Evolutionary conservation across 805 yeast species (phyloP), one percentile per base, ranked within the genome.

Genomic region (Saccharomycopsis amapae): DNA sequence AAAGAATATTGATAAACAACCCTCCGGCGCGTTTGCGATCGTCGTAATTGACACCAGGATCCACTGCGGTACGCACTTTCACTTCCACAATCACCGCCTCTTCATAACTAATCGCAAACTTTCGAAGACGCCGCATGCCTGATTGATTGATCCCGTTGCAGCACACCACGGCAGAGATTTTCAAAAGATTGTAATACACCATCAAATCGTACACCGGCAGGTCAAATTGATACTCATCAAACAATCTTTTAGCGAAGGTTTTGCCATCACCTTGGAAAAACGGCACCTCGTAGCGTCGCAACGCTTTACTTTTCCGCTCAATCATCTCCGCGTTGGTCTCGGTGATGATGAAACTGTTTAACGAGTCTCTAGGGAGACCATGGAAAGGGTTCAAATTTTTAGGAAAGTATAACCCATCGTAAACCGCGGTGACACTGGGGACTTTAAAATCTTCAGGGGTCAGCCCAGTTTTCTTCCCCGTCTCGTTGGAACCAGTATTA

Each of bases 241-340:
- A 4, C 3, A 46, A 2, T 9, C 17, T 7, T 19, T 35, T 23
- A 23, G 35, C 35, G 37, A 46, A 46, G 22, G 15, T 23, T 18
- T n/a, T 28, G 23, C 9, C 19, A 19, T 46, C 45, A 17, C 50
- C 50, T 5, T 33, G n/a, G 4, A 42, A 42, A 10, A 46, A 22
- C 3, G 31, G 17, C 13, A 5, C 3, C 30, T 32, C 23, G 28
- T 42, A 42, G 5, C 13, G 2, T 12, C 24, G 9, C 4, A 31
- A 22, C 20, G 24, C 5, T 4, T 12, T 33, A 9, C n/a, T 7
- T 12, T 35, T 17, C 15, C 19, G 9, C 13, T 12, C 24, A 7
- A 35, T 10, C 5, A 9, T n/a, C 15, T 35, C 13, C n/a, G 23
- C 24, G 9, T 35, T 7, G 19, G 7, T 7, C 15, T 12, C 19